Evolutionary conservation across 805 yeast genomes (phyloP), one percentile per base, ranked within the genome.

Genomic region (Monosporozyma solicola): DNA sequence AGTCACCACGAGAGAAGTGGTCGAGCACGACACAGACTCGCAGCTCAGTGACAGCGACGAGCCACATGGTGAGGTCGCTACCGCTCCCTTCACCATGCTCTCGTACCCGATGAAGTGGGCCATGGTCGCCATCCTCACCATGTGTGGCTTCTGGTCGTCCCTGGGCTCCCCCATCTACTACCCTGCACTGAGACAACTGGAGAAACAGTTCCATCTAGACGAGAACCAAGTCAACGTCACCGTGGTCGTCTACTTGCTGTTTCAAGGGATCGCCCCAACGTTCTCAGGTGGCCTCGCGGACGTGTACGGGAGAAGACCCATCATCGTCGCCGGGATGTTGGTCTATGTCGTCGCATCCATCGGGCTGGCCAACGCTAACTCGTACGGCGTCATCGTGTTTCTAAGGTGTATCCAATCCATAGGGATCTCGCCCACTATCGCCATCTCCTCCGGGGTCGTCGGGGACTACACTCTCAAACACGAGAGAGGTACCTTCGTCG

Each of bases 141-240:
- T 63, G 55, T 65, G 68, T 35, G 70, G 87, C 0, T 71, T 81
- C 51, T 84, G 87, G 78, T 86, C 95, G 3, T 75, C 94, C 0
- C 69, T 85, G 4, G 81, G 90, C 1, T 79, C 87, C 56, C 89
- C 95, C 2, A 85, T 88, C 20, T 89, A 85, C 64, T 84, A 87
- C 68, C 95, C 95, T 0, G 89, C 91, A 0, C 69, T 89, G 27
- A 80, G 83, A 2, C 74, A 76, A 27, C 67, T 89, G 24, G 80
- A 81, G 46, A 59, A 66, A 2, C 68, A 79, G 39, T 85, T 89
- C 60, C 51, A 74, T 49, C 76, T 83, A 4, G 65, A 80, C 13
- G 80, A 79, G 46, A 82, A 80, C 46, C 64, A 74, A 53, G 79
- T 83, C 52, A 84, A 87, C 61, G 63, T 85, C 20, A 80, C 94